Evolutionary conservation across 2,329 filamentous ascomycete species (phyloP).

Genomic region (Cladobotryum protrusum): DNA sequence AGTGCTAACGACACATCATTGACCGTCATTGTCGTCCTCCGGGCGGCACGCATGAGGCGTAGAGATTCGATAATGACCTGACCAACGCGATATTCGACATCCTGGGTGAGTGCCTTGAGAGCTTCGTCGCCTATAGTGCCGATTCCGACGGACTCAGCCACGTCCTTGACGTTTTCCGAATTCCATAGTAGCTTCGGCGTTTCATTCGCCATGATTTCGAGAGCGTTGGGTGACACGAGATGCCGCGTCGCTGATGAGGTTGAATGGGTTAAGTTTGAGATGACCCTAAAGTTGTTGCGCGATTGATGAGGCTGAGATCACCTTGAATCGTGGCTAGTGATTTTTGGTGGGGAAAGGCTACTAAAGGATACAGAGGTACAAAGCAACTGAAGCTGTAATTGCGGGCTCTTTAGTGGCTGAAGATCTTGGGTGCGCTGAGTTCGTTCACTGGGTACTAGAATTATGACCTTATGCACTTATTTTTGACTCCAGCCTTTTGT

Average conservation of each 20-base stretch:
- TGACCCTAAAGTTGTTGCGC: no score
- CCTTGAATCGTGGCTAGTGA: background rate
- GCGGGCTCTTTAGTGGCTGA: background rate
- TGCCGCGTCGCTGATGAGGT: no score
- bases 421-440: background rate
- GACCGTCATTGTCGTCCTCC: slow-evolving; percentile 79
- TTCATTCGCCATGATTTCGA: slow-evolving; percentile 30
- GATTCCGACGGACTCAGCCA: slow-evolving; percentile 93
- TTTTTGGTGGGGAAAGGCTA: background rate
- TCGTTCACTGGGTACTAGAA: background rate
- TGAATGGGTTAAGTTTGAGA: no score
- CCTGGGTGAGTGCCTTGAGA: slow-evolving; percentile 78
- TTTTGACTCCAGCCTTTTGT: no score
- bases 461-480: no score
- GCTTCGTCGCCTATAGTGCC: slow-evolving; percentile 75
- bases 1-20: slow-evolving; percentile 86
- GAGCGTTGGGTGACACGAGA: no score
- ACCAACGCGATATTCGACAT: slow-evolving; percentile 90
- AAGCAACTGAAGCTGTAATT: background rate
- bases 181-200: slow-evolving; percentile 74
- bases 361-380: no score
- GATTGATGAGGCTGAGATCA: background rate
- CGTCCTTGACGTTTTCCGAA: slow-evolving; percentile 88
- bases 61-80: slow-evolving; percentile 91
- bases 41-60: slow-evolving; percentile 90